phyloP scores from a whole-genome alignment of 1,284 basidiomycete genomes.

The Apiotrichum sp. region DNA sequence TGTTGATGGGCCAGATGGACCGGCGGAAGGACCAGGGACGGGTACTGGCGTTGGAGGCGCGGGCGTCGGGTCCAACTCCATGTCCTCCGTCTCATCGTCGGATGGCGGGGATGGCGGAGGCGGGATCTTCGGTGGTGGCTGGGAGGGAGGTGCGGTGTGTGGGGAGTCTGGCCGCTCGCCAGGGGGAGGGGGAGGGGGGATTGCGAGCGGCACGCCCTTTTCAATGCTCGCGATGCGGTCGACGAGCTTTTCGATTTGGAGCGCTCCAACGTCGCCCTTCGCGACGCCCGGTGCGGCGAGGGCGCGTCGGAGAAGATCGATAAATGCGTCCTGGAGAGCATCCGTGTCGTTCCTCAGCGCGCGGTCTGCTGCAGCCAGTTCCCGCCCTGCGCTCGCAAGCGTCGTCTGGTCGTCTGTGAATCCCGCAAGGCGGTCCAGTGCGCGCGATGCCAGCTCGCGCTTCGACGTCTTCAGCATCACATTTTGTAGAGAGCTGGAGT shows the following conservation, averaged over 20 bases:
- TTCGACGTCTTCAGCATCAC: background rate
- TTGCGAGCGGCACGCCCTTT: background rate
- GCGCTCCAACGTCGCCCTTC: background rate
- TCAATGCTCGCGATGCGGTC: background rate
- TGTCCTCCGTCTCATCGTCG: background rate
- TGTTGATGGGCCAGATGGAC: background rate
- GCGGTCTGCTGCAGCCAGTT: background rate
- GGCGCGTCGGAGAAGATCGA: constrained; percentile 1
- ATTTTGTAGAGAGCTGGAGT: background rate
- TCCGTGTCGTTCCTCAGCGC: background rate
- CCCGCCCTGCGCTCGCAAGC: background rate
- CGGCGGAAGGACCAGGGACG: background rate
- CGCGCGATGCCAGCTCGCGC: background rate
- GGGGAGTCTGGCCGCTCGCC: background rate
- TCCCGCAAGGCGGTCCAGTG: background rate
- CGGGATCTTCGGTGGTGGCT: background rate
- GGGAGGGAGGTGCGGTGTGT: background rate
- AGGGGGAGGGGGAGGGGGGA: too few species aligned
- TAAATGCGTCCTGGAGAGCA: constrained; percentile 2
- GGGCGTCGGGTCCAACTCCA: too few species aligned
- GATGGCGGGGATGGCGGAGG: background rate
- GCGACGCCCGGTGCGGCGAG: background rate
- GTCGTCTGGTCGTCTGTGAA: background rate
- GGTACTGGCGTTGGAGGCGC: background rate
- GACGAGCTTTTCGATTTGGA: constrained; percentile 1